These are phyloP conservation scores for Phytopythium kandeliae DNA, from an alignment of 352 stramenopile species.

Conservation along the genomic window DNA sequence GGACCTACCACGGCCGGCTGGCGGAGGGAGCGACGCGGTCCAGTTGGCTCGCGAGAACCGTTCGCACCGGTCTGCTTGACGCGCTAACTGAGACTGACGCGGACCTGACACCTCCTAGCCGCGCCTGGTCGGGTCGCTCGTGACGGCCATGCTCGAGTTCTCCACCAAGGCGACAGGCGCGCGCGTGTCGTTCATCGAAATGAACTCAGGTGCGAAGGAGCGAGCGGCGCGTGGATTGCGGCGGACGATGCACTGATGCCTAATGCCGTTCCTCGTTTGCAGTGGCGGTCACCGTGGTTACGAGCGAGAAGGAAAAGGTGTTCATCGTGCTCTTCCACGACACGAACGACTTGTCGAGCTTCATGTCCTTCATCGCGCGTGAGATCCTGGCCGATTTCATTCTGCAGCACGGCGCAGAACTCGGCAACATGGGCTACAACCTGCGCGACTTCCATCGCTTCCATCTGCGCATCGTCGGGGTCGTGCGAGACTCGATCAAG, in stretches of 20 bases:
- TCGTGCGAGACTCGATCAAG: constrained; percentile 81
- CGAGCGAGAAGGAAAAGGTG: constrained; percentile 84
- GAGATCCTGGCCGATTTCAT: constrained; percentile 86
- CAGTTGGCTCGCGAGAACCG: too few species aligned
- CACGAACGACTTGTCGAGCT: constrained; percentile 62
- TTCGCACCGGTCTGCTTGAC: too few species aligned
- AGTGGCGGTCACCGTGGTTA: constrained; percentile 89
- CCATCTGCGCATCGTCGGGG: constrained; percentile 75
- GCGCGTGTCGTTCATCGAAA: constrained; percentile 89
- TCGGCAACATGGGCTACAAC: constrained; percentile 84
- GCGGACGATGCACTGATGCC: too few species aligned
- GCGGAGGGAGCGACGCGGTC: too few species aligned
- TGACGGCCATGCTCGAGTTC: constrained; percentile 92
- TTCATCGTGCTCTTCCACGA: constrained; percentile 92
- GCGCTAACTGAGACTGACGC: constrained; percentile 1
- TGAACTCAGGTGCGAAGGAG: constrained; percentile 51
- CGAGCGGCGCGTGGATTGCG: neutral
- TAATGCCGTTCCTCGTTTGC: too few species aligned
- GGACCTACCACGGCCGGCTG: too few species aligned
- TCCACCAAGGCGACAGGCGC: constrained; percentile 84
- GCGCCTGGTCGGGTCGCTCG: constrained; percentile 83
- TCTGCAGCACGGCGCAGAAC: constrained; percentile 62
- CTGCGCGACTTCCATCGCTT: constrained; percentile 90
- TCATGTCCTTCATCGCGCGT: constrained; percentile 84
- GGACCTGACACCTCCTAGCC: constrained; percentile 31